Evolutionary conservation across 495 filamentous ascomycete genomes (phyloP).

Genomic region (Neurospora sp.): DNA sequence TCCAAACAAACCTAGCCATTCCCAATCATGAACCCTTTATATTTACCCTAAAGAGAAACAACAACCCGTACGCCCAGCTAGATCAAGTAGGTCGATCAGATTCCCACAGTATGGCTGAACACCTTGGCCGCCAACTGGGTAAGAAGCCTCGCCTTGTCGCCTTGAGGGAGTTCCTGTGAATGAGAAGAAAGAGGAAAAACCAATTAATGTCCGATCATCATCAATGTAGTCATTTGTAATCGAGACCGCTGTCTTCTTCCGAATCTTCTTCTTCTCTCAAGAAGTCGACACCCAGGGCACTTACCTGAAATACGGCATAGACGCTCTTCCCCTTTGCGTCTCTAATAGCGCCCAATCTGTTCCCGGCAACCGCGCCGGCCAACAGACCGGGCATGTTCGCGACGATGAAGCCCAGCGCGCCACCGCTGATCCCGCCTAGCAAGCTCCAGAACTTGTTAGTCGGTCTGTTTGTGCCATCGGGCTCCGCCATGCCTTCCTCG

Average conservation of each 20-base stretch:
- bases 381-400: conserved; percentile 82
- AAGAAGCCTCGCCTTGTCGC: conserved; percentile 66
- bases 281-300: conserved; percentile 7
- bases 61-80: not conserved
- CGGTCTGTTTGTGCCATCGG: conserved; percentile 41
- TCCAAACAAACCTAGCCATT: not conserved
- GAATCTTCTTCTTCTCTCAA: not conserved
- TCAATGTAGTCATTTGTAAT: not conserved
- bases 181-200: not conserved
- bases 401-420: conserved; percentile 87
- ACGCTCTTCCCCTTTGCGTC: conserved; percentile 93
- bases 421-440: conserved; percentile 77
- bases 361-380: conserved; percentile 88
- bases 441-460: conserved; percentile 77
- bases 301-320: conserved; percentile 69
- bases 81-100: conserved; percentile 12
- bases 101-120: conserved; percentile 46
- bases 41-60: not conserved
- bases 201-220: not conserved
- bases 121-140: conserved; percentile 66
- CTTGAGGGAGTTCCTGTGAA: conserved; percentile 58
- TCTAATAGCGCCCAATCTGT: conserved; percentile 74
- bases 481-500: conserved; percentile 72
- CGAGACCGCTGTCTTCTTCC: not conserved
- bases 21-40: not conserved